Evolutionary conservation across 345 rosid genomes (phyloP), one percentile per base, ranked within the genome.

Genomic region (Salix brachista): DNA sequence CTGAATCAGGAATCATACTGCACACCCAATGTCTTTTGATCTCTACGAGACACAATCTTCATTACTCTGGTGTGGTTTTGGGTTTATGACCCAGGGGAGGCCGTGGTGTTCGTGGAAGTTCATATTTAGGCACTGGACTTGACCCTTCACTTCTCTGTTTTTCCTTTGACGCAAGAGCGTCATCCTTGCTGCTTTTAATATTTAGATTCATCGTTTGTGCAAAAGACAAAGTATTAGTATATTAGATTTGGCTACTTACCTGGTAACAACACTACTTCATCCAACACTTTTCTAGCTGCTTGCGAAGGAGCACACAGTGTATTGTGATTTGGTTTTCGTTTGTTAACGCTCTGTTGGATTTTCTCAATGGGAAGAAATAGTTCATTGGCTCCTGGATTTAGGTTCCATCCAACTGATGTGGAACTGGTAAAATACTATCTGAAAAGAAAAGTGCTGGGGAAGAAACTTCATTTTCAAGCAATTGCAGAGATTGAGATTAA

Each of bases 321-420:
- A 14, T 11, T 67, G 17, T 32, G 30, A 39, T 50, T 42, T 41
- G 9, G 39, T 23, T 34, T 77, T 75, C 65, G 42, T 41, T 18
- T 16, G 50, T 70, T 76, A 42, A 23, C 5, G 9, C 19, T 12
- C 39, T n/a, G 32, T 60, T 68, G 75, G 48, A 54, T 65, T 58
- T 56, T 75, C 54, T 16, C 39, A 13, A 88, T 91, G 97, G 90
- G 77, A 37, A 87, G 75, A 13, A 87, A 77, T 11, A 73, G 41
- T 8, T 37, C n/a, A 2, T 75, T 85, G 50, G 73, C 83, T 56
- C 97, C 97, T 11, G 98, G 99, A 21, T 86, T 92, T 76, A 86
- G 97, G 14, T 95, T 95, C 78, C 93, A 88, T 74, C 99, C 99
- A 0, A 91, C 92, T 70, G 94, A 92, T 76, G 92, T 75, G 0